phyloP scores from a whole-genome alignment of 257 asterid genomes.

The Osmanthus fragrans region DNA sequence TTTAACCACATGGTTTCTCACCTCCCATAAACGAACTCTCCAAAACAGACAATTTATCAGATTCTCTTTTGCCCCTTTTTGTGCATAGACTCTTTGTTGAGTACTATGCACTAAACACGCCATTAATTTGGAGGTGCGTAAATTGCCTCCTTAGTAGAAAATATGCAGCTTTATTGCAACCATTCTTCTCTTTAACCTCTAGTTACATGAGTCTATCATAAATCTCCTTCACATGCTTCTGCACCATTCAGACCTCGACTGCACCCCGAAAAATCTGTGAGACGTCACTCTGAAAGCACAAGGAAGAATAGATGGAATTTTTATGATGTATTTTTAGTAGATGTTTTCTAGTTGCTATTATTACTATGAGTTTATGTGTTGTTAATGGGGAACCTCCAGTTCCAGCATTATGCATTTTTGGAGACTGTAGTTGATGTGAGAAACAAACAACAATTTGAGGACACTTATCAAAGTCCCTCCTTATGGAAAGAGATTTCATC shows the following conservation, averaged over 20 bases:
- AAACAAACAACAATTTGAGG: constrained; percentile 61
- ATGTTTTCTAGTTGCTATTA: constrained; percentile 13
- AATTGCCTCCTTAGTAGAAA: constrained; percentile 26
- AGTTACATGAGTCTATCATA: no score
- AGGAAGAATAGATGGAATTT: no score
- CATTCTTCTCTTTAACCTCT: background rate
- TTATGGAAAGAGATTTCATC: constrained; percentile 77
- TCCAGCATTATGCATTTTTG: constrained; percentile 73
- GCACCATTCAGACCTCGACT: no score
- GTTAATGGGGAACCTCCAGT: constrained; percentile 61
- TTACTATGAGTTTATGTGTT: background rate
- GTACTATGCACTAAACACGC: background rate
- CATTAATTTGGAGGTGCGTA: constrained; percentile 10
- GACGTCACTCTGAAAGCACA: no score
- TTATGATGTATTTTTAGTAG: no score
- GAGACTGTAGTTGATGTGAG: constrained; percentile 78
- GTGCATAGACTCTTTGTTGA: background rate
- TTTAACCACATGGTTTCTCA: background rate
- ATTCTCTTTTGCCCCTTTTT: background rate
- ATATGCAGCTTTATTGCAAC: no score
- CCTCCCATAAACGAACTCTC: no score
- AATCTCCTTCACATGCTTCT: no score
- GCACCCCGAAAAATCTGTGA: no score
- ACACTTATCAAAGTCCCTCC: constrained; percentile 77
- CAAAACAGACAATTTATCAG: background rate